Evolutionary conservation across 495 filamentous ascomycete species (phyloP), one percentile per base, ranked within the genome.

Genomic region (Aspergillus baeticus): DNA sequence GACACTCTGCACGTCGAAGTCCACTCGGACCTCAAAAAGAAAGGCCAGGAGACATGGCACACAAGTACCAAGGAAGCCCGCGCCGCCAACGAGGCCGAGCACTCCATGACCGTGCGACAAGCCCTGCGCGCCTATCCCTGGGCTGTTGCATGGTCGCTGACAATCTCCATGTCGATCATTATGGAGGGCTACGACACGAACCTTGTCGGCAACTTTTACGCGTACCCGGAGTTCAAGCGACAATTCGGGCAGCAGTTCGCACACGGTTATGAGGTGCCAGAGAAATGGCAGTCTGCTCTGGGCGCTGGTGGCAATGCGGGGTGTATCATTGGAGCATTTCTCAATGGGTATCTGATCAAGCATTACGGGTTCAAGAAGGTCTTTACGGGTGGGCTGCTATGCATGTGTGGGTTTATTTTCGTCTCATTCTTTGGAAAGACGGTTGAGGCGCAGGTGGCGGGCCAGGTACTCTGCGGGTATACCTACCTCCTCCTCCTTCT

Each of bases 371-470:
- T 77, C 51, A 68, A 69, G 44, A 82, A 81, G 45, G 76, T 87
- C 2, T 65, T 87, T 44, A 76, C 87, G 63, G 85, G 83, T 46
- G 84, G 83, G 33, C 63, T 82, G 3, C 44, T 71, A 5, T 34
- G 70, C n/a, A 68, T 80, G 22, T 64, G 81, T 10, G 71, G 84
- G n/a, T 86, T 87, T 64, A 83, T 82, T 11, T 76, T 81, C 22
- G 79, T 90, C 57, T 83, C 85, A 62, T 88, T 88, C 69, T 87
- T 84, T 17, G 85, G 84, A 1, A 77, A 81, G 41, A 79, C 71
- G 51, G 77, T 87, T 2, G 72, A 78, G 42, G 71, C 76, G 5
- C 77, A 88, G 26, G 77, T 84, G 35, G 77, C 81, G 26, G 85
- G 81, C 3, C 85, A 87, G 66, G 81, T 88, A 57, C 69, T 87